Base-by-base conservation (phyloP, 1,139 yeast species). In the Yamadazyma oceani region DNA sequence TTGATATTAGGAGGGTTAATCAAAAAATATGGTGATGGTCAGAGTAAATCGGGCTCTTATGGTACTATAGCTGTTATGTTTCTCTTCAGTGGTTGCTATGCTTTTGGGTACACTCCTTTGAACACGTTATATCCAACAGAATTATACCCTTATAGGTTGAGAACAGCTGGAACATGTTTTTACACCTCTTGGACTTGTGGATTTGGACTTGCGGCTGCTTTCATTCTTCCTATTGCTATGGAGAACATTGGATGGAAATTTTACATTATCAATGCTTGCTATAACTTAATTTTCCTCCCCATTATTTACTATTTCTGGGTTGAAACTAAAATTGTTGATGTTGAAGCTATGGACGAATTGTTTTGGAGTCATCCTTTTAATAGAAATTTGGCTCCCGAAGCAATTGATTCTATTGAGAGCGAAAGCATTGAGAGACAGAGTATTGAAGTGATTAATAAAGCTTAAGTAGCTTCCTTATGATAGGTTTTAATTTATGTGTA, bases 41-140 rank as follows among this genome's bases (percentile, higher is more conserved):
- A 37, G n/a, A 40, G 33, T 25, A 26, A 24, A 5, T 27, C 46
- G 14, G 53, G 50, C 3, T 36, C 43, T 2, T 45, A 39, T 35
- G 53, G 52, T 6, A 17, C 47, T 10, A 42, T 49, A 25, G 47
- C 53, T 0, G 32, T 48, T 15, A 49, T 49, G 47, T 49, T 45
- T 34, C 11, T 49, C 1, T 49, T 49, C 37, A 44, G 48, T 35
- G 53, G 53, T 3, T 39, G 37, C 26, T 49, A 49, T 26, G 30
- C 50, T 1, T 47, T 39, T 23, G 38, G 51, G 5, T 49, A 28
- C 31, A 49, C 53, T 12, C 53, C 53, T 6, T 38, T 49, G 26
- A 38, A 39, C 6, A 39, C 41, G 3, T 19, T 44, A 7, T 44
- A 46, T 30, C 44, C 51, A 5, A 17, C 50, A n/a, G 53, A 49